Evolutionary conservation across 2,329 filamentous ascomycete genomes (phyloP).

Genomic region (Domatiomyces globalis): DNA sequence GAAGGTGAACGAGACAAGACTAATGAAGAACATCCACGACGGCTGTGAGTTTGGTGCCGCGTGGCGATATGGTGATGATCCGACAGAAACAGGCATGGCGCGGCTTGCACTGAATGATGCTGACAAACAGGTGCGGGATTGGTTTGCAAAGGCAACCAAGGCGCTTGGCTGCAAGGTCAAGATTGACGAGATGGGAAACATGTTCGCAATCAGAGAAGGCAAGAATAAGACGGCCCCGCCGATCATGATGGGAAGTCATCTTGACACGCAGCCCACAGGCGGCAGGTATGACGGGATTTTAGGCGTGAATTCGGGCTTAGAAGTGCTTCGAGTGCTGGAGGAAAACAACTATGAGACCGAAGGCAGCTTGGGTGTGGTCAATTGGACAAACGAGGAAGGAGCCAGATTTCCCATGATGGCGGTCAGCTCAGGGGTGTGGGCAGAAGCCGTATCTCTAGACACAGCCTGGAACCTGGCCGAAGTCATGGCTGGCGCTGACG

Average conservation of each 20-base stretch:
- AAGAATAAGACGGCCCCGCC: conserved; percentile 42
- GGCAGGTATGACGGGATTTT: conserved; percentile 64
- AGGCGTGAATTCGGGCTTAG: conserved; percentile 57
- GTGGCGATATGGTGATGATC: conserved; percentile 17
- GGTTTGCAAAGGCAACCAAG: conserved; percentile 54
- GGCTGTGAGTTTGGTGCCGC: conserved; percentile 18
- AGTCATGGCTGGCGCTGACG: conserved; percentile 34
- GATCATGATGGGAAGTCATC: conserved; percentile 56
- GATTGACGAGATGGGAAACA: conserved; percentile 66
- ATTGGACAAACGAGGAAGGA: conserved; percentile 70
- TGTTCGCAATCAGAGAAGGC: conserved; percentile 58
- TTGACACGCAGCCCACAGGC: conserved; percentile 38
- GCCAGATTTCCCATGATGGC: conserved; percentile 65
- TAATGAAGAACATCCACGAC: conserved; percentile 17
- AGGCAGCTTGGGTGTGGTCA: conserved; percentile 58
- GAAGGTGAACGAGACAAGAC: conserved; percentile 17
- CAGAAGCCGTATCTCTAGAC: conserved; percentile 49
- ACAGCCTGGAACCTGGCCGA: conserved; percentile 49
- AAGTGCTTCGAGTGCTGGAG: conserved; percentile 54
- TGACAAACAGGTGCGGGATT: conserved; percentile 58
- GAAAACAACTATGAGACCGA: conserved; percentile 56
- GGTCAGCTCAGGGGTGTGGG: conserved; percentile 64
- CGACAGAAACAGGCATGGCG: conserved; percentile 47
- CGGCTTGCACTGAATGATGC: conserved; percentile 57
- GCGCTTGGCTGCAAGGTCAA: conserved; percentile 52